Conservation (phyloP, 1,139 yeast genomes). For the Kodamaea derodonti region DNA sequence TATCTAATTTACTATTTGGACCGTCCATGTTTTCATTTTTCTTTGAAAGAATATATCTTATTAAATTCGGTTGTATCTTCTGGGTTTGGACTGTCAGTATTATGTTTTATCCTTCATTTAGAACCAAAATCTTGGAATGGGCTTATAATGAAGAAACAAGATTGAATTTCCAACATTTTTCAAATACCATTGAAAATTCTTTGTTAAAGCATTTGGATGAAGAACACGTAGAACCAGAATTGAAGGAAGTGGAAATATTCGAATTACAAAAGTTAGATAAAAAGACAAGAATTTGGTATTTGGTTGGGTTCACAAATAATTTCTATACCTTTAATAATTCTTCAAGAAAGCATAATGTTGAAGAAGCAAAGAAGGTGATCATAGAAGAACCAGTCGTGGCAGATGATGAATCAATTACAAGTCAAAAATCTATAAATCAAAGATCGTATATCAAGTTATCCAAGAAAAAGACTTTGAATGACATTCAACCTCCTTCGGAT, state of each 20-base stretch:
- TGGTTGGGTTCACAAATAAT: conserved; percentile 52
- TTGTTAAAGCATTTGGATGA: conserved; percentile 17
- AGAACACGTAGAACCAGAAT: conserved; percentile 2
- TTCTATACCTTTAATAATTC: conserved; percentile 46
- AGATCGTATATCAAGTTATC: conserved; percentile 7
- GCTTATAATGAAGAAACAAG: conserved; percentile 62
- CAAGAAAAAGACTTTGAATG: conserved; percentile 20
- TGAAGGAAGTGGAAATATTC: conserved; percentile 55
- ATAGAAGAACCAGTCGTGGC: conserved; percentile 1
- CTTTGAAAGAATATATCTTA: conserved; percentile 23
- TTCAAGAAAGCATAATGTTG: conserved; percentile 15
- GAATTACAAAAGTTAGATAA: conserved; percentile 62
- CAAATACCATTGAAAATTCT: conserved; percentile 44
- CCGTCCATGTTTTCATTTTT: conserved; percentile 32
- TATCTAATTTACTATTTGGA: conserved; percentile 27
- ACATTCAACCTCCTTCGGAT: conserved; percentile 52
- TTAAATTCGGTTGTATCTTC: conserved; percentile 35
- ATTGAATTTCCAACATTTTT: conserved; percentile 39
- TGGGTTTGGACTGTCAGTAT: conserved; percentile 51
- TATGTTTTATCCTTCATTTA: conserved; percentile 51
- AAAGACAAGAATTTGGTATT: conserved; percentile 55
- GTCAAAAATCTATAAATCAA: no score
- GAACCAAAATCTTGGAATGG: conserved; percentile 42
- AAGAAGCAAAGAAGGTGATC: conserved; percentile 13
- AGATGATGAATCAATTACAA: background rate